A percentile compares a stretch with the other conserved stretches of the same genome.
These are phyloP conservation scores for Penicillium sp. DNA, from an alignment of 2,329 filamentous ascomycete genomes.

Conservation along the genomic window DNA sequence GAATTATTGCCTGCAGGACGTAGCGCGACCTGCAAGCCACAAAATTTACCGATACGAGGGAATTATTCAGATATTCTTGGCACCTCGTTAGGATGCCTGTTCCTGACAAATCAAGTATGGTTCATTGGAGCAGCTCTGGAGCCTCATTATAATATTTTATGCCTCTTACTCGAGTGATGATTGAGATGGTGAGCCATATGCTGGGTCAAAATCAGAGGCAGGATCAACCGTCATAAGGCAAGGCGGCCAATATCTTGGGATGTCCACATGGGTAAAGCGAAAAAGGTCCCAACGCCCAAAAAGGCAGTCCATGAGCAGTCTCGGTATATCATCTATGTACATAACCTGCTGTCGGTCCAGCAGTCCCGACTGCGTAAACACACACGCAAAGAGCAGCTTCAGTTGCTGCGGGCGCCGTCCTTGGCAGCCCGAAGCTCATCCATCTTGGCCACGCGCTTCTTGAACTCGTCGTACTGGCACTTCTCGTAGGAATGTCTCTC, in stretches of 20 bases:
- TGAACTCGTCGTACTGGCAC: slow-evolving; percentile 98
- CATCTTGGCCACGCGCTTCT: slow-evolving; percentile 98
- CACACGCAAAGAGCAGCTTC: slow-evolving; percentile 17
- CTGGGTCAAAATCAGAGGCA: neutral
- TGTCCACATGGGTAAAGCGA: neutral
- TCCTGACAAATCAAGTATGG: neutral
- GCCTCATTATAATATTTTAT: neutral
- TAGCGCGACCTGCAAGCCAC: neutral
- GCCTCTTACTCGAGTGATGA: neutral
- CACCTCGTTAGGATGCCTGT: neutral
- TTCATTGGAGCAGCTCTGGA: neutral
- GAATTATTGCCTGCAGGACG: neutral
- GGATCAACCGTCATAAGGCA: neutral
- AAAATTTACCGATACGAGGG: slow-evolving; percentile 1
- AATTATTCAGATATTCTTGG: neutral
- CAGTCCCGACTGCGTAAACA: slow-evolving; percentile 25
- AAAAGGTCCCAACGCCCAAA: slow-evolving; percentile 31
- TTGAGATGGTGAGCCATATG: neutral
- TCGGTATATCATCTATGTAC: slow-evolving; percentile 38
- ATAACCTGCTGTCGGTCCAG: slow-evolving; percentile 30
- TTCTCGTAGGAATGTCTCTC: slow-evolving; percentile 98
- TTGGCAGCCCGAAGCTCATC: slow-evolving; percentile 86
- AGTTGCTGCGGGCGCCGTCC: slow-evolving; percentile 81
- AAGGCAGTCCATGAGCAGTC: slow-evolving; percentile 34
- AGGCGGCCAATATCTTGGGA: neutral